phyloP scores from a whole-genome alignment of 176 grass and related monocot genomes.

The Ensete glaucum region DNA sequence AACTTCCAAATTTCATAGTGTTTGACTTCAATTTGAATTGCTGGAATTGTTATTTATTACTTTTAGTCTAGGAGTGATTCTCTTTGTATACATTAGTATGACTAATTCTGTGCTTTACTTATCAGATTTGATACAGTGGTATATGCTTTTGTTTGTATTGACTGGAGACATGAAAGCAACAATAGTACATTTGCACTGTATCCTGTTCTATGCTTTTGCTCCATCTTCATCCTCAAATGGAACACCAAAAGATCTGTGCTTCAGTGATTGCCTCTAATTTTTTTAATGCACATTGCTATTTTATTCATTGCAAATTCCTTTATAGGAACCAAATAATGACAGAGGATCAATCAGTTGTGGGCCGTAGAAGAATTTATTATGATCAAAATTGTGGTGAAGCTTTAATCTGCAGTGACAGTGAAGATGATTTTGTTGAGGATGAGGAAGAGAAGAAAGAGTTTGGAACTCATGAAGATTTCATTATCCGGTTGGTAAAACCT shows the following conservation, averaged over 20 bases:
- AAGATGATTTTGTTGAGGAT: conserved; percentile 76
- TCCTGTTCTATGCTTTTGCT: neutral
- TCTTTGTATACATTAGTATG: no score
- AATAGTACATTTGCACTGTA: neutral
- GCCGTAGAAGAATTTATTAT: conserved; percentile 80
- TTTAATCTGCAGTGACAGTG: conserved; percentile 83
- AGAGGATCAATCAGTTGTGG: conserved; percentile 91
- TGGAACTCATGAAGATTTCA: conserved; percentile 52
- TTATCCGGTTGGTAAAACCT: conserved; percentile 51
- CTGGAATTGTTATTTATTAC: no score
- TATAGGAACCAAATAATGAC: conserved; percentile 84
- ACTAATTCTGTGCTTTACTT: no score
- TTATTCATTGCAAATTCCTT: neutral
- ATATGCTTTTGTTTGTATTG: neutral
- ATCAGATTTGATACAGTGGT: no score
- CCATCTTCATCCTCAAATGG: neutral
- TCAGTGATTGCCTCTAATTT: neutral
- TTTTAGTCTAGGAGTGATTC: no score
- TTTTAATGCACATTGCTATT: neutral
- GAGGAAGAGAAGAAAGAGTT: conserved; percentile 74
- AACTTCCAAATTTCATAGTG: no score
- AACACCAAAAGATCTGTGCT: neutral
- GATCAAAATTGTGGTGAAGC: conserved; percentile 74
- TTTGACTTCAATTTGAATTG: no score
- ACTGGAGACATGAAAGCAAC: neutral